Conservation (phyloP, 331 rosid genomes). For the Pyracantha coccinea region DNA sequence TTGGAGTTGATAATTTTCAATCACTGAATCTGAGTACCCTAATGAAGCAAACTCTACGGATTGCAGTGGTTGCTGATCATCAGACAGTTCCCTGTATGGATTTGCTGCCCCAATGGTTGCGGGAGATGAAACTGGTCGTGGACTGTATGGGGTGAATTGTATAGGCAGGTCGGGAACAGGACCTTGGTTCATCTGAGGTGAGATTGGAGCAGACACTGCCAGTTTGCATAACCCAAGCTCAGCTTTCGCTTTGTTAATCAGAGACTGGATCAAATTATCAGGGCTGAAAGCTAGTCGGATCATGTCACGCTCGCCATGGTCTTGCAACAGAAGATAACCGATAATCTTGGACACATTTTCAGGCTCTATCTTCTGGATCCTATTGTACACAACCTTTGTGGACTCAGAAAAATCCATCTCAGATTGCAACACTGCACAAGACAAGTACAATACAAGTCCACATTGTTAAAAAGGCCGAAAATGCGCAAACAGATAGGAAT, state of each 20-base stretch:
- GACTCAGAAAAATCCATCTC: slow-evolving; percentile 38
- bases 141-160: slow-evolving; percentile 15
- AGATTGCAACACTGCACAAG: slow-evolving; percentile 3
- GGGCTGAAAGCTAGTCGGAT: slow-evolving; percentile 43
- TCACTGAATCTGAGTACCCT: slow-evolving; percentile 13
- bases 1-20: slow-evolving; percentile 21
- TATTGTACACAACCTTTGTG: slow-evolving; percentile 29
- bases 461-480: not conserved
- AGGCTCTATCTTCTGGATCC: slow-evolving; percentile 36
- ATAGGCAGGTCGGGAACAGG: slow-evolving; percentile 20
- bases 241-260: slow-evolving; percentile 31
- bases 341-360: slow-evolving; percentile 29
- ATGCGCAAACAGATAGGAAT: not conserved
- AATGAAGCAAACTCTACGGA: slow-evolving; percentile 15
- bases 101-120: slow-evolving; percentile 7
- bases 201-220: slow-evolving; percentile 16
- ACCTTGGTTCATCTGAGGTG: slow-evolving; percentile 24
- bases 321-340: slow-evolving; percentile 32
- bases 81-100: slow-evolving; percentile 24
- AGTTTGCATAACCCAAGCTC: slow-evolving; percentile 25
- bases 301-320: slow-evolving; percentile 35
- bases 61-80: slow-evolving; percentile 19
- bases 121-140: slow-evolving; percentile 14
- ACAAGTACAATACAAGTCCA: not conserved
- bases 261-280: slow-evolving; percentile 20